Conservation (phyloP, 2,329 filamentous ascomycete genomes). For the Thelonectria blattea region DNA sequence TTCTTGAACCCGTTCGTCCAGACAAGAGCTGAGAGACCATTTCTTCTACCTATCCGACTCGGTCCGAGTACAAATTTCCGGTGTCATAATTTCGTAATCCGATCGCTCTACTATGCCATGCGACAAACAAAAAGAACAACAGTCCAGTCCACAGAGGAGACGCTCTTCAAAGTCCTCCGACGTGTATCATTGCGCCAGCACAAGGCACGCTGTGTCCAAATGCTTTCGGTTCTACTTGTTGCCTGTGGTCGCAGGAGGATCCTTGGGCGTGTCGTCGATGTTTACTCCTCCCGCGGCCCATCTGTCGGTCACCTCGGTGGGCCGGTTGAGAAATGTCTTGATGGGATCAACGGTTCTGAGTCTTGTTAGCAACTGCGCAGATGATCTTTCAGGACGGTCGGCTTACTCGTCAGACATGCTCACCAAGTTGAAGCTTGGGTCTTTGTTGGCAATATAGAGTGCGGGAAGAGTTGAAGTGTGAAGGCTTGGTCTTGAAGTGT, state of each 20-base stretch:
- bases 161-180: neutral
- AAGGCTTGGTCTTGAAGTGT: neutral
- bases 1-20: neutral
- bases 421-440: neutral
- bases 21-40: neutral
- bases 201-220: neutral
- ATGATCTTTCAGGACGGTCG: neutral
- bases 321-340: neutral
- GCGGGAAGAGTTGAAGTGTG: neutral
- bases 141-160: neutral
- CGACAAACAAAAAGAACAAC: neutral
- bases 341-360: slow-evolving; percentile 13
- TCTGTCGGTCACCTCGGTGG: slow-evolving; percentile 20
- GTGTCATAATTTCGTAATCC: neutral
- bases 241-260: neutral
- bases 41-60: neutral
- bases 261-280: neutral
- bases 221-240: neutral
- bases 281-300: slow-evolving; percentile 13
- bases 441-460: neutral
- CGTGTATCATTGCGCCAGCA: slow-evolving; percentile 3
- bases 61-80: neutral
- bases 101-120: neutral
- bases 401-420: slow-evolving; percentile 23
- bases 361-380: slow-evolving; percentile 11